Evolutionary conservation across 805 yeast genomes (phyloP), one percentile per base, ranked within the genome.

Genomic region (Candida namnaoensis): DNA sequence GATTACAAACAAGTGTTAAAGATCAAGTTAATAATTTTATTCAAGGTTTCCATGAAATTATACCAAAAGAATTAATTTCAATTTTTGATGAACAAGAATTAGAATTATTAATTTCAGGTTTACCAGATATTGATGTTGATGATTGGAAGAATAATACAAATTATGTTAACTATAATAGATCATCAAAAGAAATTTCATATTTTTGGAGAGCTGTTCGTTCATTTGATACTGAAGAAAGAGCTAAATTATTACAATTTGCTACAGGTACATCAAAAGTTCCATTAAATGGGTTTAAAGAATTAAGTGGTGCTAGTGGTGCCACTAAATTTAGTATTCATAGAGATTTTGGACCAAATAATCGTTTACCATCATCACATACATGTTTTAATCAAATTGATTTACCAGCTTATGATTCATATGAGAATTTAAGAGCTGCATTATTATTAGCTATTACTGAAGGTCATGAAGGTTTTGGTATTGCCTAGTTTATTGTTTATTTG

Each of bases 261-360:
- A 93, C 99, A 0, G 99, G 99, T 45, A 91, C 99, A 0, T 82
- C 95, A 47, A 88, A 90, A 61, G 98, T 93, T 8, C 99, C 99
- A 24, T 69, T 90, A 47, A 84, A 85, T 54, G 99, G 99, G 2
- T 93, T 93, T 59, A 82, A 84, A 51, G 95, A 83, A 52, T 70
- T 93, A 47, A 81, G 85, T 42, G 96, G 98, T 15, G 86, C 88
- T 47, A 78, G 79, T 54, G 97, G 96, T 2, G 72, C 80, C 7
- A 78, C 88, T 37, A 86, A 86, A 56, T 93, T 93, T 62, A 80
- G 85, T 46, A 86, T 93, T 44, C 96, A 88, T 57, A 73, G 95
- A 43, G 96, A 87, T 52, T 88, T 84, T 60, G 95, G 95, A 1
- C 64, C 83, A 10, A 76, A 80, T 7, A 95, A 87, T 42, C 75